Conservation (phyloP, 108 stramenopile species). For the Nitzschia palea region DNA sequence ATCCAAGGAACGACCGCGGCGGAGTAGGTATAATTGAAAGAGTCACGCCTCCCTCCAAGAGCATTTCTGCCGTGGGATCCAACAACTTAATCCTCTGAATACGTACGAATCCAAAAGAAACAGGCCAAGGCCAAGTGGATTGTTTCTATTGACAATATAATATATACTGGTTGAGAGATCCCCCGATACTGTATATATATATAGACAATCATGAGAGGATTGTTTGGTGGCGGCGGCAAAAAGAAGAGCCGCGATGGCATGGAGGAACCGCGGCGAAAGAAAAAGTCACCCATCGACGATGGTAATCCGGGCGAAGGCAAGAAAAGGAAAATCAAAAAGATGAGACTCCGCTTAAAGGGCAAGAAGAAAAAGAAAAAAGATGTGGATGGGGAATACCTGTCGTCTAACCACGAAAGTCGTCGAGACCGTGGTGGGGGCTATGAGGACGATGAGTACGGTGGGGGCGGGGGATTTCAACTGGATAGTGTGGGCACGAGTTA, state of each 20-base stretch:
- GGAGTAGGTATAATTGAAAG: too few relatives aligned
- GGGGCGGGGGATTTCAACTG: conserved; percentile 17
- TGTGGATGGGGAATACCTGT: neutral
- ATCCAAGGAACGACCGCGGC: too few relatives aligned
- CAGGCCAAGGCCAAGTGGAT: too few relatives aligned
- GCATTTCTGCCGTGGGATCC: too few relatives aligned
- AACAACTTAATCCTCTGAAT: too few relatives aligned
- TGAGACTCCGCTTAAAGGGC: conserved; percentile 13
- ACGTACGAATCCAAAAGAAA: too few relatives aligned
- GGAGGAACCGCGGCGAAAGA: neutral
- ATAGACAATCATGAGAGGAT: conserved; percentile 1
- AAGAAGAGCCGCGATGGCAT: neutral
- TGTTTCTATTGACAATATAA: neutral
- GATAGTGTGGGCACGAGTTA: conserved; percentile 4
- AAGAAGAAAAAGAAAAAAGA: conserved; percentile 14
- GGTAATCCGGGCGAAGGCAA: conserved; percentile 8
- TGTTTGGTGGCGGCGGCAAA: conserved; percentile 11
- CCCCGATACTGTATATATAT: neutral
- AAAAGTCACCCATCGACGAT: conserved; percentile 13
- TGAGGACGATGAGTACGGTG: conserved; percentile 2
- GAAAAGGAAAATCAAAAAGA: conserved; percentile 14
- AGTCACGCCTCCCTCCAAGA: too few relatives aligned
- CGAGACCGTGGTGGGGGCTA: neutral
- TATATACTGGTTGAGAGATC: neutral
- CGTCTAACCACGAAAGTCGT: too few relatives aligned